Base-by-base conservation (phyloP, 345 rosid species). In the Rubroshorea leprosula region DNA sequence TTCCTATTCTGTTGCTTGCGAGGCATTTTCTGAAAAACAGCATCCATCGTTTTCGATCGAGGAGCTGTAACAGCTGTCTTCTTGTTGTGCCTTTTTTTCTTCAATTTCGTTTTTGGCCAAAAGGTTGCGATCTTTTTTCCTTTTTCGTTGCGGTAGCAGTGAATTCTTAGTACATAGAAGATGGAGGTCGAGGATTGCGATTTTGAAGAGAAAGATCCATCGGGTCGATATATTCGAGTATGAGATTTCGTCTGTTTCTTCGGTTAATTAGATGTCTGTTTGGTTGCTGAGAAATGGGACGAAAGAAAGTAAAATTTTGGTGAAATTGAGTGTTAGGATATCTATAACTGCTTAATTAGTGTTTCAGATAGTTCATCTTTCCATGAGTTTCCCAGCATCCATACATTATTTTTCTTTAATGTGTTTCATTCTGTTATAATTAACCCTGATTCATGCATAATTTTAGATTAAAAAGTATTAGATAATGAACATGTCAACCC, bases 21-120 rank as follows among this genome's bases (percentile, higher is more conserved):
- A 76, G 60, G 76, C 80, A 8, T 76, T 76, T 76, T 76, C 74
- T 64, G 80, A 76, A 60, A 38, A 29, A 38, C 54, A 46, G 27
- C 63, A 64, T 62, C 26, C 20, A 57, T 54, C 45, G 45, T 11
- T 67, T 58, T 20, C 22, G n/a, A 16, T 60, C 35, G 29, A 60
- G 18, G 54, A 48, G 25, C 63, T 60, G 24, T 49, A 48, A 60
- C 9, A 49, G 63, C 55, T 26, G 35, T 27, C 8, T 27, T 27
- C 38, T 49, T 27, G 20, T 47, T 5, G 46, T 49, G 54, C 29
- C 27, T 23, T 41, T 15, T 18, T 15, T 26, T n/a, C 10, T 10
- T 9, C 49, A 14, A 19, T 18, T 26, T 16, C 18, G 12, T 58
- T 59, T 29, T 58, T 47, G 62, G 7, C 22, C 51, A 51, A 19